Evolutionary conservation across 2,329 filamentous ascomycete genomes (phyloP).

Genomic region (Venturia asperata): DNA sequence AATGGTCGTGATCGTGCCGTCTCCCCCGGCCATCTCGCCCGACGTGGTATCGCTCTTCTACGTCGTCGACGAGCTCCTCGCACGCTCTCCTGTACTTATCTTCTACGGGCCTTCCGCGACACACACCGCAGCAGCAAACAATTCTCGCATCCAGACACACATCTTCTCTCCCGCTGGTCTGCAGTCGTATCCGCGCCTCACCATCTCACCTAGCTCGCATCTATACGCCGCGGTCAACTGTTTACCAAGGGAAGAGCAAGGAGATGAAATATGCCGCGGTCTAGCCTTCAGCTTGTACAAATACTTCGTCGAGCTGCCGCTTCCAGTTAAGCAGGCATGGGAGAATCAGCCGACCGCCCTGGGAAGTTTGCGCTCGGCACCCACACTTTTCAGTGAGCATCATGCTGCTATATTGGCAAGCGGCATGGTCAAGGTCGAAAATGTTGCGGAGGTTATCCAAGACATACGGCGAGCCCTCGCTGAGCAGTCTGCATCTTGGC

Average conservation of each 20-base stretch:
- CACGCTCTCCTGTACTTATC: conserved; percentile 73
- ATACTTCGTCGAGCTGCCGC: conserved; percentile 84
- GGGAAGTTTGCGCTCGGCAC: conserved; percentile 54
- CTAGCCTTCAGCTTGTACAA: conserved; percentile 89
- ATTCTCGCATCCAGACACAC: conserved; percentile 90
- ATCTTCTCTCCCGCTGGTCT: conserved; percentile 85
- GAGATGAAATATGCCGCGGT: conserved; percentile 85
- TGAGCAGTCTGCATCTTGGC: conserved; percentile 73
- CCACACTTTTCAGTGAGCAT: conserved; percentile 75
- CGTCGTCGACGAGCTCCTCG: conserved; percentile 74
- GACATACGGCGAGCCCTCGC: conserved; percentile 70
- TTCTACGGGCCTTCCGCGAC: conserved; percentile 91
- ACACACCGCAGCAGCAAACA: conserved; percentile 70
- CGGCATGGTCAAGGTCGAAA: conserved; percentile 75
- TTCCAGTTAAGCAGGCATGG: conserved; percentile 65
- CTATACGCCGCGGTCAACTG: conserved; percentile 86
- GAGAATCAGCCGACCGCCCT: conserved; percentile 46
- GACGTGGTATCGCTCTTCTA: conserved; percentile 84
- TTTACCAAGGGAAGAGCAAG: conserved; percentile 87
- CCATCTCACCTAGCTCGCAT: conserved; percentile 84
- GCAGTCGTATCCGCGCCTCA: conserved; percentile 82
- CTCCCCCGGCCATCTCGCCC: conserved; percentile 67
- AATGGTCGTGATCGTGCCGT: conserved; percentile 79
- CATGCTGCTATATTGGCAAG: conserved; percentile 88
- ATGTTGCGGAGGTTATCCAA: conserved; percentile 62